A percentile compares a stretch with the other conserved stretches of the same genome.
phyloP scores from a whole-genome alignment of 257 asterid genomes.

The Hygrophila difformis region DNA sequence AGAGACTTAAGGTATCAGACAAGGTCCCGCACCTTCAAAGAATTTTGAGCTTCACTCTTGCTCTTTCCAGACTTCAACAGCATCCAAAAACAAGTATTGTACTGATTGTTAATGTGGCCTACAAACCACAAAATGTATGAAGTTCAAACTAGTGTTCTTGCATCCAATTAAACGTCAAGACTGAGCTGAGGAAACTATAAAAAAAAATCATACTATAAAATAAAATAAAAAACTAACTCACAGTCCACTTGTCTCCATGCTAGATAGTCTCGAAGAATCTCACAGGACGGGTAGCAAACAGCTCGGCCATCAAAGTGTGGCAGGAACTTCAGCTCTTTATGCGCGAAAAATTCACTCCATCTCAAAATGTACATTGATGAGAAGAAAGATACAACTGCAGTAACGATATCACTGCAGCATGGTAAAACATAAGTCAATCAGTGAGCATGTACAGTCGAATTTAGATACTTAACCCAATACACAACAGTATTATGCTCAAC shows the following conservation, averaged over 20 bases:
- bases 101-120: constrained; percentile 94
- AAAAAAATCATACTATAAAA: constrained; percentile 1
- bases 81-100: constrained; percentile 93
- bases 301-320: constrained; percentile 86
- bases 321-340: constrained; percentile 43
- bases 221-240: constrained; percentile 33
- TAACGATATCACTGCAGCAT: constrained; percentile 54
- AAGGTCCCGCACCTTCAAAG: constrained; percentile 47
- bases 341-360: constrained; percentile 62
- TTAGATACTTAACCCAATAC: neutral
- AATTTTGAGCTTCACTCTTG: constrained; percentile 60
- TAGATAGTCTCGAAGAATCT: constrained; percentile 64
- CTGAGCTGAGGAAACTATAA: too few relatives aligned
- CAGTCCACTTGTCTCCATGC: constrained; percentile 98
- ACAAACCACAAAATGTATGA: constrained; percentile 13
- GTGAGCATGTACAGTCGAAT: constrained; percentile 2
- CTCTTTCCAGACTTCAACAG: constrained; percentile 84
- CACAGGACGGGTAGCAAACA: constrained; percentile 71
- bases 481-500: neutral
- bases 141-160: neutral
- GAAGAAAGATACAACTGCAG: constrained; percentile 67
- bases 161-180: constrained; percentile 2
- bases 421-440: neutral
- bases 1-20: neutral
- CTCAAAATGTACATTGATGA: constrained; percentile 52